These are phyloP conservation scores for Sphenostylis stenocarpa DNA, from an alignment of 306 rosid genomes.

Conservation along the genomic window DNA sequence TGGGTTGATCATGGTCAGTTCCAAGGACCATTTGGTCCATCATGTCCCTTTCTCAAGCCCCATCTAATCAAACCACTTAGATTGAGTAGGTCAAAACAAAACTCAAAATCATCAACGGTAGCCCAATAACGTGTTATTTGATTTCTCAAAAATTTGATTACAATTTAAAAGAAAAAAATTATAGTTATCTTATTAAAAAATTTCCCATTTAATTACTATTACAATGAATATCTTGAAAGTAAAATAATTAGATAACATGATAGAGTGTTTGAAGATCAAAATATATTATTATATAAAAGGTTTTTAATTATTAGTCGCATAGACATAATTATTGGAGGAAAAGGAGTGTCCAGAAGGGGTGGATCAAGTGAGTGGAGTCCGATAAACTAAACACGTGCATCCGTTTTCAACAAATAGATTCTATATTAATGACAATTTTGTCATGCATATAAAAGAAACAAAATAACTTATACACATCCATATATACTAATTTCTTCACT, in stretches of 20 bases:
- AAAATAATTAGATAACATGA: no score
- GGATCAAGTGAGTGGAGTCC: not conserved
- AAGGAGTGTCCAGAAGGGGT: not conserved
- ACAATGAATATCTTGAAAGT: no score
- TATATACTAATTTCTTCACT: not conserved
- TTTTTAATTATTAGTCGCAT: no score
- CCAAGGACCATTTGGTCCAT: conserved; percentile 26
- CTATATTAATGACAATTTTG: not conserved
- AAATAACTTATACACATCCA: not conserved
- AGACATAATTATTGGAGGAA: not conserved
- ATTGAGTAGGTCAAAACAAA: not conserved
- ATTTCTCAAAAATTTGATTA: no score
- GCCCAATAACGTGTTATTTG: not conserved
- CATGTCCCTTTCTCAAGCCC: conserved; percentile 4
- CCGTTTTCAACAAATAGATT: not conserved
- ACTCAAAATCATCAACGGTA: not conserved
- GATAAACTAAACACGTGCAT: not conserved
- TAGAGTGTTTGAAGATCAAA: no score
- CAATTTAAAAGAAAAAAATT: no score
- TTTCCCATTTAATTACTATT: no score
- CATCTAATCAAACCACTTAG: conserved; percentile 28
- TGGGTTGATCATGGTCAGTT: conserved; percentile 19
- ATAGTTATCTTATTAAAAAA: no score
- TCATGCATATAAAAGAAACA: not conserved
- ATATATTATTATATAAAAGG: no score